Evolutionary conservation across 2,329 filamentous ascomycete species (phyloP), one percentile per base, ranked within the genome.

Genomic region (Xylariales sp.): DNA sequence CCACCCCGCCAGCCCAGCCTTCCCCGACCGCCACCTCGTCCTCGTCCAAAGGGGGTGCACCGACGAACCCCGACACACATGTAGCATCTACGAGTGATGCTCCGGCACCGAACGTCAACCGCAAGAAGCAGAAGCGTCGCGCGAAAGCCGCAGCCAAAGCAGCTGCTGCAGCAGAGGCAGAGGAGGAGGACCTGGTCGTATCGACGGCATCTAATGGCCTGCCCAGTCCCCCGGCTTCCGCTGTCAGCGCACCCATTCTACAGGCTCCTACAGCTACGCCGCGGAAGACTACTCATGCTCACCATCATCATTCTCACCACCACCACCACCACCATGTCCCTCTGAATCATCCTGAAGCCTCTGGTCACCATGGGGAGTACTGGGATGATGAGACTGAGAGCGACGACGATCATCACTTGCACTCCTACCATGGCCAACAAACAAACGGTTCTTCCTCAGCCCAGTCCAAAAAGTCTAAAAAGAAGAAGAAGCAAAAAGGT

Each of bases 121-220:
- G 87, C 59, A 96, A 96, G 74, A 97, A 96, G 72, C 86, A 93
- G 64, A 96, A 95, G 73, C 81, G 90, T 52, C 80, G 90, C 51
- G 84, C 87, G 59, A 96, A 96, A 65, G 86, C 85, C 24, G 85
- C 87, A 22, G 84, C 83, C 46, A 79, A 84, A 58, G 78, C 78
- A 21, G 79, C 74, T 32, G 73, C 73, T 22, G 69, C 69, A 48
- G 58, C 70, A 31, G 66, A 50, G 3, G 42, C 42, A 14, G 40
- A 42, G 15, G 45, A 40, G 14, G n/a, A 28, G 11, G 31, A 8
- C 22, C 33, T 42, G 39, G 33, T 31, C 10, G 43, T 24, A 28
- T 53, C 44, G 10, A 18, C 60, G 19, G 53, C 54, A 18, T 52
- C 56, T 22, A 72, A 75, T 47, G 70, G 70, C 16, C 59, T 69